phyloP scores from a whole-genome alignment of 2,329 filamentous ascomycete species.

The Pestalotiopsis sp. region DNA sequence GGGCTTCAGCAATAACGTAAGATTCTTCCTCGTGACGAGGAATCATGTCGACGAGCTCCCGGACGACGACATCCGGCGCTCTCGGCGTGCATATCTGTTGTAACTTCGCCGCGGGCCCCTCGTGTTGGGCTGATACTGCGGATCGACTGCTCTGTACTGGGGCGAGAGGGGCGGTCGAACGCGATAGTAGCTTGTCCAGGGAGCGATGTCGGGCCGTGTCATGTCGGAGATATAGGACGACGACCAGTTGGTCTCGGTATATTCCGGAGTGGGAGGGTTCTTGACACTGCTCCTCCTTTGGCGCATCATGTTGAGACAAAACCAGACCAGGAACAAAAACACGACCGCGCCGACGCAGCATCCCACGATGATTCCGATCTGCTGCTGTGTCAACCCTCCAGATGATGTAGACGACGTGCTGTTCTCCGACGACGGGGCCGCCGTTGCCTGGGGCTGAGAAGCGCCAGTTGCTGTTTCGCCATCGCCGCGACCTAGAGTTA shows the following conservation, averaged over 20 bases:
- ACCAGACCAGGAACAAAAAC: conserved; percentile 26
- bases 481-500: conserved; percentile 29
- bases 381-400: conserved; percentile 20
- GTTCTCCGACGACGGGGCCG: background rate
- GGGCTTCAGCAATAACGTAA: background rate
- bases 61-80: background rate
- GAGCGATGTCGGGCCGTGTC: background rate
- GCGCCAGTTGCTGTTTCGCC: conserved; percentile 16
- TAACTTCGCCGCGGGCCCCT: background rate
- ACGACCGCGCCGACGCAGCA: conserved; percentile 26
- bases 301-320: conserved; percentile 20
- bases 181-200: background rate
- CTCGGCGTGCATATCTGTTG: background rate
- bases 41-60: background rate
- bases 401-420: conserved; percentile 18
- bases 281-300: conserved; percentile 19
- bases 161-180: background rate
- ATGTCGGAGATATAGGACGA: background rate
- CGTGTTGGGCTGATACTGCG: background rate
- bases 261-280: conserved; percentile 16
- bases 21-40: background rate
- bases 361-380: conserved; percentile 32
- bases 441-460: background rate
- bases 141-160: background rate
- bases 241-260: conserved; percentile 1